phyloP scores from a whole-genome alignment of 345 rosid genomes.

The Erucastrum elatum region DNA sequence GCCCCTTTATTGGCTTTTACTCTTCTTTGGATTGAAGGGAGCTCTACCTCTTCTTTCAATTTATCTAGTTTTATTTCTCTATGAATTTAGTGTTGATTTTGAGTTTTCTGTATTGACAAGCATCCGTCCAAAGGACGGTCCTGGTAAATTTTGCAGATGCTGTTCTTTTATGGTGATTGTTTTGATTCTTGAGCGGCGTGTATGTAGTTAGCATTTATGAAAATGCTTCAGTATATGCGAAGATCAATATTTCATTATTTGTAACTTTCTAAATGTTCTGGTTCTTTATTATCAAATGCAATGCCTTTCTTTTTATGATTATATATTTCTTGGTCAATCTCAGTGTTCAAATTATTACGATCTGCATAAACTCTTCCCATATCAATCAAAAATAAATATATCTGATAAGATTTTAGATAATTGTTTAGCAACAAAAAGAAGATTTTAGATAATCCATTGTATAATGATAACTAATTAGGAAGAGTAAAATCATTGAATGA shows the following conservation, averaged over 20 bases:
- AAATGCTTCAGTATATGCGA: not conserved
- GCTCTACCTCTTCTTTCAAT: slow-evolving; percentile 54
- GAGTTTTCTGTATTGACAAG: not conserved
- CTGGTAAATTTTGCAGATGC: not conserved
- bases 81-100: not conserved
- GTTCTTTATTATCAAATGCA: not conserved
- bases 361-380: not conserved
- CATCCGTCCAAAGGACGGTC: not conserved
- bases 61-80: not conserved
- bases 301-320: not conserved
- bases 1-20: slow-evolving; percentile 44
- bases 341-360: not conserved
- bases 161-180: not conserved
- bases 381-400: not conserved
- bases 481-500: not conserved
- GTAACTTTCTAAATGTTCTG: not conserved
- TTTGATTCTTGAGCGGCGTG: not conserved
- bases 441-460: not conserved
- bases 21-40: slow-evolving; percentile 98
- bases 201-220: not conserved
- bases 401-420: not conserved
- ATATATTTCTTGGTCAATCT: not conserved
- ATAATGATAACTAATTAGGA: not conserved
- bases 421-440: not conserved
- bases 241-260: not conserved